A percentile compares a stretch with the other conserved stretches of the same genome.
Evolutionary conservation across 495 filamentous ascomycete genomes (phyloP).

Genomic region (Penicillium roqueforti): DNA sequence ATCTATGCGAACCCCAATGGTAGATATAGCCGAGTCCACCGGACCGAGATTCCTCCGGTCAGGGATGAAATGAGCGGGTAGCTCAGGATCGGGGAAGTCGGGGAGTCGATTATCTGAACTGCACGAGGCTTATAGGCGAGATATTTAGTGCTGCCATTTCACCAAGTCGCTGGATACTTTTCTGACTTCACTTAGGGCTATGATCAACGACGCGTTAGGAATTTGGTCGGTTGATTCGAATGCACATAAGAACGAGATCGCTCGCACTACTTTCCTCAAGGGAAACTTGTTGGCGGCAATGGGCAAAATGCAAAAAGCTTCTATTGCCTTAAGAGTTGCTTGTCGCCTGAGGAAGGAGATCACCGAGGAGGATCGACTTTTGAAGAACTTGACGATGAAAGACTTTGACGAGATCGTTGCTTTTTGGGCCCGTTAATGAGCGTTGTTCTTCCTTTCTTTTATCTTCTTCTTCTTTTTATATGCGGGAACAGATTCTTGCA

Average conservation of each 20-base stretch:
- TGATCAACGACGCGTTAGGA: constrained; percentile 23
- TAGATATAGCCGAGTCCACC: no score
- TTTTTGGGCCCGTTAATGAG: neutral
- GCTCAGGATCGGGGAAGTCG: no score
- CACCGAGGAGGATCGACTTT: neutral
- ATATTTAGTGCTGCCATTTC: no score
- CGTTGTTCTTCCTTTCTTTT: neutral
- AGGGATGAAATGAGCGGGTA: no score
- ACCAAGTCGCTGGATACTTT: no score
- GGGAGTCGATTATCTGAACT: no score
- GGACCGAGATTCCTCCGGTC: no score
- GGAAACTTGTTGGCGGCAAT: constrained; percentile 13
- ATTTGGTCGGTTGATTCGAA: constrained; percentile 18
- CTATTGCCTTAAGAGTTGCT: constrained; percentile 7
- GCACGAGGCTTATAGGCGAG: no score
- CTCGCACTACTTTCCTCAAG: constrained; percentile 24
- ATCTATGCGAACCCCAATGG: no score
- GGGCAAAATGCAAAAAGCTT: constrained; percentile 16
- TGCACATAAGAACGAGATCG: constrained; percentile 21
- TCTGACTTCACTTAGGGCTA: constrained; percentile 1
- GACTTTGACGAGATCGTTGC: neutral
- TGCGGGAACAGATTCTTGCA: no score
- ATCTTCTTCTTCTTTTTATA: no score
- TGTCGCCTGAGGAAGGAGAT: neutral
- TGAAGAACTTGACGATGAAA: neutral